Base-by-base conservation (phyloP, 75 land plant species). In the Gnetum montanum region DNA sequence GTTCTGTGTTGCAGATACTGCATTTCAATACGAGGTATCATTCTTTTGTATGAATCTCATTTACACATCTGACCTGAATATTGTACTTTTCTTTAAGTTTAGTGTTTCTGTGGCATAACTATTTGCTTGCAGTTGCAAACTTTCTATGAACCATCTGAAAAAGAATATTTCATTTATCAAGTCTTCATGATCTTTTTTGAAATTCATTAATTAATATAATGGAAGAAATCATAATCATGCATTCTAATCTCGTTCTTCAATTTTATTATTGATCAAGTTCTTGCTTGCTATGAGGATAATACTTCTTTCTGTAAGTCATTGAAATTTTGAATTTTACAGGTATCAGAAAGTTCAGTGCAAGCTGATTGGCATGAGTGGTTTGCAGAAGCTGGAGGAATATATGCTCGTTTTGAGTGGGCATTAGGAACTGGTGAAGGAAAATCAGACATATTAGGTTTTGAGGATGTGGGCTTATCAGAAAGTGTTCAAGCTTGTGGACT, bases 1-100 rank as follows among this genome's bases (percentile, higher is more conserved):
- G 90, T 94, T 94, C 66, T 94, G 98, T 70, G 91, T 74, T 71
- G 98, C 98, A 56, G 98, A 94, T 60, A 83, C 96, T 35, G 77
- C 80, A 20, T 94, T 94, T 46, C 91, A 80, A 31, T 94, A 86
- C 49, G 96, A 94, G 90, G 98, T 94, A 43, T 23, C n/a, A 30
- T 4, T 53, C 37, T 28, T 10, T 38, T 41, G 43, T 41, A 15
- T 41, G n/a, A n/a, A n/a, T n/a, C n/a, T n/a, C n/a, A n/a, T n/a
- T n/a, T n/a, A n/a, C n/a, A n/a, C n/a, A n/a, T n/a, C n/a, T n/a
- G n/a, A n/a, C n/a, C n/a, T n/a, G n/a, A n/a, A n/a, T n/a, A n/a
- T n/a, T n/a, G n/a, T n/a, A n/a, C n/a, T n/a, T n/a, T n/a, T n/a
- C n/a, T n/a, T n/a, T n/a, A n/a, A n/a, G n/a, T n/a, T n/a, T n/a